A percentile compares a stretch with the other conserved stretches of the same genome.
These are phyloP conservation scores for Sugiyamaella neomexicana DNA, from an alignment of 1,139 yeast genomes.

Conservation along the genomic window DNA sequence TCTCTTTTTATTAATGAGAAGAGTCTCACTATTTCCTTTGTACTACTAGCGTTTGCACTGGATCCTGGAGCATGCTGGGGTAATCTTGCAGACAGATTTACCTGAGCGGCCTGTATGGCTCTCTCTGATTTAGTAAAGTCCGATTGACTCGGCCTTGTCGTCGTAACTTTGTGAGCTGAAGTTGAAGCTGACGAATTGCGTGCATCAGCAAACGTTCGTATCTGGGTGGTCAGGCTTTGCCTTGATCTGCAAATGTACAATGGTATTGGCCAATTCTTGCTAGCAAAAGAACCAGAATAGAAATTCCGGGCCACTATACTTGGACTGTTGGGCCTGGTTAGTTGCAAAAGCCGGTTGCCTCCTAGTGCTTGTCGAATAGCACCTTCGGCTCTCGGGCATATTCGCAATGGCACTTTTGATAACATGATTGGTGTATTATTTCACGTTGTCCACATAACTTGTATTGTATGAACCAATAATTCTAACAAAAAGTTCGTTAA, in stretches of 20 bases:
- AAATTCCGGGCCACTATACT: not conserved
- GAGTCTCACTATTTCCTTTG: constrained; percentile 52
- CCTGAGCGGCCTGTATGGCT: constrained; percentile 39
- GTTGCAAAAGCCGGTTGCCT: not conserved
- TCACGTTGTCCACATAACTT: not conserved
- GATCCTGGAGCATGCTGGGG: constrained; percentile 21
- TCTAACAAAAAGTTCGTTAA: not conserved
- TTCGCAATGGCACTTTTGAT: constrained; percentile 1
- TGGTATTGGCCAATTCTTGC: not conserved
- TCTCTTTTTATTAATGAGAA: constrained; percentile 53
- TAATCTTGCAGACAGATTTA: constrained; percentile 40
- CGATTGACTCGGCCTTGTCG: no score
- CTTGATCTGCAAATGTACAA: no score
- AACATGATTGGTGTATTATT: not conserved
- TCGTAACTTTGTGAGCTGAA: not conserved
- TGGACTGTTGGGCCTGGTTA: not conserved
- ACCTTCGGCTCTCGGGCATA: not conserved
- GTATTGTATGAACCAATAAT: not conserved
- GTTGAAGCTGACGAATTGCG: not conserved
- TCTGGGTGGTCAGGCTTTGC: not conserved
- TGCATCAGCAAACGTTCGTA: not conserved
- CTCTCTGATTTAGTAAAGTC: constrained; percentile 33
- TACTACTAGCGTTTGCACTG: constrained; percentile 35
- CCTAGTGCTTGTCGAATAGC: not conserved
- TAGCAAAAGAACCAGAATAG: not conserved